Base-by-base conservation (phyloP, 139 green algal genomes). In the Auxenochlorella pyrenoidosa region DNA sequence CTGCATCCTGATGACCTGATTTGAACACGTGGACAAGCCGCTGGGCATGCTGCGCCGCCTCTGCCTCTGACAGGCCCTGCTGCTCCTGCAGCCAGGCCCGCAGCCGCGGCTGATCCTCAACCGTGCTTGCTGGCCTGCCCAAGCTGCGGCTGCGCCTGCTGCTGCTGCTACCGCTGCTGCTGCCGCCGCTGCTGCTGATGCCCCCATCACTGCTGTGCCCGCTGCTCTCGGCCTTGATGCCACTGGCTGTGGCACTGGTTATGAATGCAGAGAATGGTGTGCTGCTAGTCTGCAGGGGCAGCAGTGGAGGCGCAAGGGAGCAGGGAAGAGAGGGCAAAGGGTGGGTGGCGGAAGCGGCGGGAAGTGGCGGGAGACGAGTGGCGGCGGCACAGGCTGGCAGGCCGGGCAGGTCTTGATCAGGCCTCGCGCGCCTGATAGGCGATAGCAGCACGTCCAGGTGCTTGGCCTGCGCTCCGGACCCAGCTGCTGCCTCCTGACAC, bases 21-120 rank as follows among this genome's bases (percentile, higher is more conserved):
- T 36, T 16, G 30, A 76, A 76, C 4, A 47, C 10, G 16, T 4
- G 6, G 12, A 36, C 70, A 34, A 76, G 70, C 70, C 70, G 38
- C 34, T 34, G 16, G 19, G 70, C 70, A 47, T 3, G 12, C 2
- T 13, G 38, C 34, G 15, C 70, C 41, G 70, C 70, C 21, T 44
- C 70, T 30, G 2, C 5, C 8, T 6, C 70, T 76, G 70, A 30
- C 19, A 76, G 34, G 0, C 34, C 70, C 15, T 76, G 70, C 70
- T 47, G 16, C 70, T 76, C 32, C 70, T 78, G 71, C 38, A 78
- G 38, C 71, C 71, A 78, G 38, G 71, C 71, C 38, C 51, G 71
- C 71, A 78, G 71, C 71, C 51, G 36, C 19, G 19, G 71, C 71
- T 51, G 71, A 21, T 36, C 18, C 38, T 78, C 19, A 0, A 5